Conservation (phyloP, 2,329 filamentous ascomycete genomes). For the Chaetomium sp. region DNA sequence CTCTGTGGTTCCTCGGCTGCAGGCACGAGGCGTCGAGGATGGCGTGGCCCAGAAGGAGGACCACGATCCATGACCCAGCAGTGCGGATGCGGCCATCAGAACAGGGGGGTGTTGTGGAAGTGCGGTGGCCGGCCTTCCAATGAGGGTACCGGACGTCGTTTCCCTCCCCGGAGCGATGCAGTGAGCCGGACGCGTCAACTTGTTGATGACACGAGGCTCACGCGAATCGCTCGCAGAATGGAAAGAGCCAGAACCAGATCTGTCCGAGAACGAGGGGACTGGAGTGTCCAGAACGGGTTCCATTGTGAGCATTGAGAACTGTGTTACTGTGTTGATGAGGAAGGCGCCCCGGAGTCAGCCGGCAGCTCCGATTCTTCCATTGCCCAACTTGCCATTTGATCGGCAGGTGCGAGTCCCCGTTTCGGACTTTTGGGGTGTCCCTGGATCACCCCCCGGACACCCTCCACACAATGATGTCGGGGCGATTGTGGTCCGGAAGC, state of each 20-base stretch:
- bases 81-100: background rate
- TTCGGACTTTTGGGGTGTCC: slow-evolving; percentile 14
- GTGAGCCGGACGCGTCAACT: background rate
- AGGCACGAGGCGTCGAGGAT: slow-evolving; percentile 4
- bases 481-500: background rate
- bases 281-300: background rate
- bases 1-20: slow-evolving; percentile 1
- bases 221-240: background rate
- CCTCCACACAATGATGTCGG: slow-evolving; percentile 1
- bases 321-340: no score
- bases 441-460: slow-evolving; percentile 3
- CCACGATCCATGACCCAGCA: background rate
- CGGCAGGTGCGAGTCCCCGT: slow-evolving; percentile 10
- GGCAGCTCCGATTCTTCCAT: background rate
- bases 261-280: background rate
- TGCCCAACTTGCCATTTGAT: slow-evolving; percentile 11
- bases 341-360: no score
- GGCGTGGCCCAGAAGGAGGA: background rate
- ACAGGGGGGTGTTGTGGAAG: background rate
- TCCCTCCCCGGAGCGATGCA: background rate
- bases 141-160: background rate
- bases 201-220: background rate
- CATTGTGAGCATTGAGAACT: no score
- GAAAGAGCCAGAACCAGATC: background rate
- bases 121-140: background rate